These are phyloP conservation scores for Trichoderma erinaceum DNA, from an alignment of 495 filamentous ascomycete genomes.

Conservation along the genomic window DNA sequence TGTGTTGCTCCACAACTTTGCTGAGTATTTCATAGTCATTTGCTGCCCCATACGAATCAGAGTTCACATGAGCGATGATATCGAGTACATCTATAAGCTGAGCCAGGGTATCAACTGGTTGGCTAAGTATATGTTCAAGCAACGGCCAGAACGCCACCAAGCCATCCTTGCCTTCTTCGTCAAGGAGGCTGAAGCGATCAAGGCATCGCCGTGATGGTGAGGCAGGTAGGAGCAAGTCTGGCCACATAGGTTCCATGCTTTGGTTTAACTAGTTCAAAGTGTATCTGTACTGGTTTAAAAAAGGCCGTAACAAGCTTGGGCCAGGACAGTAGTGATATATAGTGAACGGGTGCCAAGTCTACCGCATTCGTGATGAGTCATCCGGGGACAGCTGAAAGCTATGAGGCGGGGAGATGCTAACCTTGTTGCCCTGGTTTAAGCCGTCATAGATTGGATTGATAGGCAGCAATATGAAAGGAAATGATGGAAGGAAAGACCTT, in stretches of 20 bases:
- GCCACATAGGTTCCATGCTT: not conserved
- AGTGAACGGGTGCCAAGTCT: not conserved
- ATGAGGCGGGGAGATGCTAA: not conserved
- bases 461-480: not conserved
- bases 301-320: not conserved
- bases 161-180: conserved; percentile 20
- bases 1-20: not conserved
- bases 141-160: conserved; percentile 29
- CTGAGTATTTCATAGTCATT: conserved; percentile 13
- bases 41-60: conserved; percentile 16
- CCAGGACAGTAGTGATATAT: not conserved
- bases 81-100: conserved; percentile 40
- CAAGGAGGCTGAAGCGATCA: conserved; percentile 25
- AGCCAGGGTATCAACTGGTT: conserved; percentile 40
- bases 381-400: not conserved
- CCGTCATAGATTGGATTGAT: not conserved
- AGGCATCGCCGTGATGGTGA: conserved; percentile 18
- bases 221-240: conserved; percentile 17
- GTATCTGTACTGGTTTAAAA: not conserved
- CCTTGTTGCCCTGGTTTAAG: not conserved
- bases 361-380: not conserved
- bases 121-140: conserved; percentile 43
- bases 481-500: not conserved
- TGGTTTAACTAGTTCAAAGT: too few species aligned
- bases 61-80: conserved; percentile 22